A percentile compares a stretch with the other conserved stretches of the same genome.
Evolutionary conservation across 2,329 filamentous ascomycete species (phyloP).

Genomic region (Xylariaceae sp.): DNA sequence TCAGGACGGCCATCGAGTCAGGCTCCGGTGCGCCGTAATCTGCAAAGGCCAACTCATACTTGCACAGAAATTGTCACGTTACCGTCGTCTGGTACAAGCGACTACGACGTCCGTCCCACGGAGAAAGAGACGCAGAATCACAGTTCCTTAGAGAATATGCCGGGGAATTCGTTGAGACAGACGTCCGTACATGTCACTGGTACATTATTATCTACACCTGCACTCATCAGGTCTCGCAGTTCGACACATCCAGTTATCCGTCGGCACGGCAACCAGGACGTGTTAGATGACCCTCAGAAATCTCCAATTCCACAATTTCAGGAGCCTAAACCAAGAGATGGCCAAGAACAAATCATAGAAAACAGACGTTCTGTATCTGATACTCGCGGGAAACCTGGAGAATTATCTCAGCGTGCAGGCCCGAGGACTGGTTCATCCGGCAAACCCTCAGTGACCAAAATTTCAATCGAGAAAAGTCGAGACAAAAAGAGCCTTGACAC

Average conservation of each 20-base stretch:
- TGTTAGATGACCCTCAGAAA: not conserved
- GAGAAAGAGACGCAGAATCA: not conserved
- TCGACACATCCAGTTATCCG: not conserved
- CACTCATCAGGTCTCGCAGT: not conserved
- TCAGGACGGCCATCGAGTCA: conserved; percentile 36
- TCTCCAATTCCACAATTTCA: not conserved
- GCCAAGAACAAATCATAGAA: not conserved
- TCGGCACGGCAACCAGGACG: not conserved
- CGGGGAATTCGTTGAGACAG: not conserved
- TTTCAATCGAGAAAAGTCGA: not conserved
- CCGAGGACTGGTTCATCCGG: not conserved
- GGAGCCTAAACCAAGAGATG: not conserved
- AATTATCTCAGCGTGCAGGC: not conserved
- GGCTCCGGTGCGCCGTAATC: conserved; percentile 25
- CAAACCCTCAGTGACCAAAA: not conserved
- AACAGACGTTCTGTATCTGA: not conserved
- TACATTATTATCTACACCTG: not conserved
- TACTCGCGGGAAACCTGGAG: not conserved
- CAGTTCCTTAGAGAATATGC: not conserved
- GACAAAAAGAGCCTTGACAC: not conserved
- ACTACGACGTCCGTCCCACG: conserved; percentile 8
- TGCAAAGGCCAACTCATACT: conserved; percentile 8
- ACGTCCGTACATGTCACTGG: not conserved
- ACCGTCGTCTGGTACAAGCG: conserved; percentile 15
- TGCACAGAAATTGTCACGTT: conserved; percentile 10